phyloP scores from a whole-genome alignment of 768 basidiomycete genomes.

The Lactarius pseudohatsudake region DNA sequence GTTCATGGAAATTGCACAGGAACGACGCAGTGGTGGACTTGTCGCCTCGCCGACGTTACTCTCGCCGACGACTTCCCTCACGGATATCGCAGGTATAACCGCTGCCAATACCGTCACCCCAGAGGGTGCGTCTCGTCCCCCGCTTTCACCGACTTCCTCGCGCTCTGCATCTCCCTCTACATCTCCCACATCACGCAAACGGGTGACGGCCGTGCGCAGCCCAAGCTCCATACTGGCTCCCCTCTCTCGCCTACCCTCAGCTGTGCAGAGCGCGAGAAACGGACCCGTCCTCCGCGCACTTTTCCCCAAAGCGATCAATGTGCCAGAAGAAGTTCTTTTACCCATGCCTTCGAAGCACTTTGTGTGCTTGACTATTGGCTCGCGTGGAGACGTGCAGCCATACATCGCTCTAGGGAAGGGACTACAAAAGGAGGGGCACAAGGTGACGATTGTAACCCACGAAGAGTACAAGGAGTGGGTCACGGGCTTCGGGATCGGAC shows the following conservation, averaged over 20 bases:
- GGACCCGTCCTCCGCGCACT: constrained; percentile 35
- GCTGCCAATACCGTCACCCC: not conserved
- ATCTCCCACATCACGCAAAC: not conserved
- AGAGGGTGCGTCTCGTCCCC: not conserved
- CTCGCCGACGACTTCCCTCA: not conserved
- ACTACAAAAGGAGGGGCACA: constrained; percentile 44
- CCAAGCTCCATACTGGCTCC: constrained; percentile 46
- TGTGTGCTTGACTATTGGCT: constrained; percentile 64
- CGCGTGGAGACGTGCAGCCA: constrained; percentile 53
- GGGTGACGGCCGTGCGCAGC: constrained; percentile 22
- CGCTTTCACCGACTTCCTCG: constrained; percentile 1
- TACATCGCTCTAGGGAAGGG: constrained; percentile 48
- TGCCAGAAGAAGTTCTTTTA: constrained; percentile 40
- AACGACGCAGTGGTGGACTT: not conserved
- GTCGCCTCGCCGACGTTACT: constrained; percentile 10
- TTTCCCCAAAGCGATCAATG: constrained; percentile 50
- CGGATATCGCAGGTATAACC: not conserved
- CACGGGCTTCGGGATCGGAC: constrained; percentile 55
- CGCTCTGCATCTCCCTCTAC: constrained; percentile 16
- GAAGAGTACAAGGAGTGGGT: constrained; percentile 55
- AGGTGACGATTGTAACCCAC: constrained; percentile 50
- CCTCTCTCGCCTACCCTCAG: constrained; percentile 43
- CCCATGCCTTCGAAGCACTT: constrained; percentile 48
- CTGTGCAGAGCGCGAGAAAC: constrained; percentile 35
- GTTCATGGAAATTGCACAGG: constrained; percentile 14